Base-by-base conservation (phyloP, 305 asterid genomes). In the Salvia sclarea region DNA sequence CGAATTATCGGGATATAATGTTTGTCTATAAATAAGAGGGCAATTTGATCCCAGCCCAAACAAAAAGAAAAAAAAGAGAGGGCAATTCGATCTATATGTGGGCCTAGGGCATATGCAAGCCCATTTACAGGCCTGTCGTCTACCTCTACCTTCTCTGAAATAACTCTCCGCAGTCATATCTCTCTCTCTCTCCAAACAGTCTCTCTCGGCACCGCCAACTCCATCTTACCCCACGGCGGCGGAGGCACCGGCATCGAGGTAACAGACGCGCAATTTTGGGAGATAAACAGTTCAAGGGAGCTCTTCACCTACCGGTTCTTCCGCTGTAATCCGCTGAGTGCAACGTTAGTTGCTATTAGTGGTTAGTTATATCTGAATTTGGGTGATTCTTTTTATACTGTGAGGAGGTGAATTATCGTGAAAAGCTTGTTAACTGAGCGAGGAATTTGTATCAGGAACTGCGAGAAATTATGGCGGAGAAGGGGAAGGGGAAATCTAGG, bases 401-500 rank as follows among this genome's bases (percentile, higher is more conserved):
- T 48, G 18, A 21, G 35, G 38, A 33, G 38, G 38, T 33, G 38
- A 3, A 9, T 9, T 33, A 33, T n/a, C n/a, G 9, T 33, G 38
- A 2, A 30, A 7, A 7, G 20, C 3, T 38, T 55, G 14, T 22
- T 6, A 22, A 60, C 14, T 28, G 37, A 70, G 38, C 44, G 54
- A 48, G 17, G 5, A 7, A 18, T 30, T 56, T 64, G 64, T 22
- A n/a, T 9, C 49, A 64, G 73, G 12, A 40, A 20, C 53, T 17
- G 45, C 33, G 4, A 12, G 18, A 50, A 60, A 60, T 16, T 44
- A 85, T 85, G 95, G 78, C 50, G 31, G 88, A 76, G 41, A 71
- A 71, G 75, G 65, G 25, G 3, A 84, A 81, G 79, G 69, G 84
- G 52, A 88, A 81, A 31, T 69, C 50, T 35, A 69, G 75, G 71